Evolutionary conservation across 2,329 filamentous ascomycete species (phyloP), one percentile per base, ranked within the genome.

Genomic region (Diaporthe longicolla): DNA sequence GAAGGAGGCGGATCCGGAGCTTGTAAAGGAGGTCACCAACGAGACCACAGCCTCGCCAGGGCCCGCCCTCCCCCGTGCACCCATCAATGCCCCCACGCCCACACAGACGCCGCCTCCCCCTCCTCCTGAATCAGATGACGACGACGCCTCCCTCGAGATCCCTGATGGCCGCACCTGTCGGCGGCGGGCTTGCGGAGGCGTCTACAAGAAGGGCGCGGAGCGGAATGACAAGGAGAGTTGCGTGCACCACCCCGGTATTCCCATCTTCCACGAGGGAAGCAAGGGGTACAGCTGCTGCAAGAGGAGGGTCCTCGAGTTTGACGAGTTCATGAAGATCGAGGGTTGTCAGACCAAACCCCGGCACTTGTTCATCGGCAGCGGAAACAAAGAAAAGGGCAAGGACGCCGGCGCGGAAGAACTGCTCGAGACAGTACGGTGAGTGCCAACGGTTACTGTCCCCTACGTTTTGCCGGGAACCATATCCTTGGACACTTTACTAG

Each of bases 251-350:
- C 95, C 97, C 0, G 97, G 97, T 6, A 91, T 89, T 29, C 94
- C 97, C 32, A 93, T 99, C 78, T 99, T 99, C 85, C 97, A 99
- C 83, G 97, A 99, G 86, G 97, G 97, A 48, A 97, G 94, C 85
- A 99, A 99, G 87, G 97, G 97, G 1, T 99, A 97, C 89, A 95
- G 92, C 74, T 99, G 97, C 87, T 99, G 97, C 86, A 98, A 98
- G 89, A 89, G 95, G 79, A 90, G 95, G 50, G 97, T 99, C 73
- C 86, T 99, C 74, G 97, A 99, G 82, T 99, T 99, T 83, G 95
- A 99, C 82, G 93, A 98, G 83, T 99, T 99, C 84, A 92, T 99
- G 92, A 97, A 94, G 84, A 96, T 99, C 74, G 92, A 94, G 79
- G 97, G 97, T 1, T 99, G 97, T 85, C 92, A 91, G 82, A 95